Evolutionary conservation across 805 yeast species (phyloP).

Genomic region (Wickerhamiella bombiphila): DNA sequence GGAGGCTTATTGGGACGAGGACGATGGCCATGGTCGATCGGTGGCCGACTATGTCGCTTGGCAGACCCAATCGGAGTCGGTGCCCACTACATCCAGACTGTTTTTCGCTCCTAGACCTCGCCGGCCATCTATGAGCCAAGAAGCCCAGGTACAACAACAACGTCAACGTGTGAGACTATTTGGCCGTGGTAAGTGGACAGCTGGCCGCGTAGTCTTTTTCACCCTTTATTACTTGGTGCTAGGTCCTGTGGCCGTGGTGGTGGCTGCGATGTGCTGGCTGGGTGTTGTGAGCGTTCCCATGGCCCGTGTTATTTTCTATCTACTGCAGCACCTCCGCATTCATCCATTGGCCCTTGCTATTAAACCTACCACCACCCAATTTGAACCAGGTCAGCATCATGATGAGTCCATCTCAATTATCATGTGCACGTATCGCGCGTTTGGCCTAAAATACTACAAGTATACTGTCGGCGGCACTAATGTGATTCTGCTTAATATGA

Average conservation of each 20-base stretch:
- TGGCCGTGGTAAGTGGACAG: slow-evolving; percentile 86
- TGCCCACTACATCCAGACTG: slow-evolving; percentile 33
- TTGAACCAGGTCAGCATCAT: slow-evolving; percentile 31
- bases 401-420: slow-evolving; percentile 30
- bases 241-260: slow-evolving; percentile 46
- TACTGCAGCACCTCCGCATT: slow-evolving; percentile 65
- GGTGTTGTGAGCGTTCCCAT: slow-evolving; percentile 83
- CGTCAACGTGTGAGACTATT: slow-evolving; percentile 39
- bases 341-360: slow-evolving; percentile 85
- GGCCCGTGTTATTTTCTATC: slow-evolving; percentile 59
- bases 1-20: slow-evolving; percentile 70
- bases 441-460: slow-evolving; percentile 87
- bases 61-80: slow-evolving; percentile 38
- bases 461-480: slow-evolving; percentile 95
- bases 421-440: slow-evolving; percentile 81
- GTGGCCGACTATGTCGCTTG: slow-evolving; percentile 75
- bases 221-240: slow-evolving; percentile 50
- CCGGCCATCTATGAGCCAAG: slow-evolving; percentile 4
- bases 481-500: slow-evolving; percentile 74
- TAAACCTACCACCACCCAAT: slow-evolving; percentile 30
- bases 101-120: slow-evolving; percentile 53
- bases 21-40: slow-evolving; percentile 75
- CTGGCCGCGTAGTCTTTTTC: slow-evolving; percentile 69
- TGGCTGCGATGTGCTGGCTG: slow-evolving; percentile 61
- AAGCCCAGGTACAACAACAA: slow-evolving; percentile 3